Evolutionary conservation across 768 basidiomycete species (phyloP).

Genomic region (Sutorius australiensis): DNA sequence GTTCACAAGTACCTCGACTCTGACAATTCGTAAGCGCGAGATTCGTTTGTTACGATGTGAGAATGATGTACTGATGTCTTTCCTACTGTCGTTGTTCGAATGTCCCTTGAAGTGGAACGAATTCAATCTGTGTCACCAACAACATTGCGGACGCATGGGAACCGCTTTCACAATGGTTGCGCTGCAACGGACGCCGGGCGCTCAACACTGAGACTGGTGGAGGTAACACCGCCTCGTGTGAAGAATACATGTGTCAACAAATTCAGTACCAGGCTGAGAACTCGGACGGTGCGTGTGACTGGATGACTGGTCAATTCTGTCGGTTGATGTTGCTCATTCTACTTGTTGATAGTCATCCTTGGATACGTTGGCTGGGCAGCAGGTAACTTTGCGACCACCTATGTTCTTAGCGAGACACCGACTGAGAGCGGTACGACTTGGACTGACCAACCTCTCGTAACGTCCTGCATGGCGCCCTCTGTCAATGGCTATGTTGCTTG

Average conservation of each 20-base stretch:
- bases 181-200: constrained; percentile 38
- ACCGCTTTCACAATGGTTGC: constrained; percentile 30
- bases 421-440: neutral
- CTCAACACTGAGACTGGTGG: constrained; percentile 59
- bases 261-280: constrained; percentile 9
- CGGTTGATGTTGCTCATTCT: neutral
- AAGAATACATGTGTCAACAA: constrained; percentile 26
- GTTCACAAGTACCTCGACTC: constrained; percentile 15
- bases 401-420: constrained; percentile 11
- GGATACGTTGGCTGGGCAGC: constrained; percentile 13
- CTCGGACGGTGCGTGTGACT: constrained; percentile 10
- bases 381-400: constrained; percentile 3
- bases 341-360: constrained; percentile 3
- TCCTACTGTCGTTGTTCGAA: too few species aligned
- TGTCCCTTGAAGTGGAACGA: neutral
- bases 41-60: neutral
- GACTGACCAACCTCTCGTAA: constrained; percentile 6
- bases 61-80: neutral
- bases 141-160: constrained; percentile 32
- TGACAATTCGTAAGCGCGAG: constrained; percentile 8
- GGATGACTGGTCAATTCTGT: neutral
- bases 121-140: constrained; percentile 2
- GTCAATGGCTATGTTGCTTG: constrained; percentile 1
- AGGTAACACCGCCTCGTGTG: constrained; percentile 46
- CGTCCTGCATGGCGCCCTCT: constrained; percentile 8